Evolutionary conservation across 1,139 yeast species (phyloP), one percentile per base, ranked within the genome.

Genomic region (Debaryomyces udenii): DNA sequence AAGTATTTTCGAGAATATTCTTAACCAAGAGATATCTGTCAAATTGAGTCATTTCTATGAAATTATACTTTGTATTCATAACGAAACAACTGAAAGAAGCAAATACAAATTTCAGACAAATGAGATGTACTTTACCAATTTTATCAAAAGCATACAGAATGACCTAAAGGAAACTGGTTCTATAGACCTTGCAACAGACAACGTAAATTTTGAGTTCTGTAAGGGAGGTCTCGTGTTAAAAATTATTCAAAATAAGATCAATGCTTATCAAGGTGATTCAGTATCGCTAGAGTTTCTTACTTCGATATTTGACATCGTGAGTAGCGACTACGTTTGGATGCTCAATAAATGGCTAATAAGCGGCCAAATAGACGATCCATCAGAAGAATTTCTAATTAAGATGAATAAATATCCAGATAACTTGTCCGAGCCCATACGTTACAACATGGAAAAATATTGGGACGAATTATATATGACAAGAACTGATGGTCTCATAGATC

Each of bases 401-500:
- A 63, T 69, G 43, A 71, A 70, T 44, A 59, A 53, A 42, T 65
- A 61, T 6, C 70, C 74, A 1, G 46, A 55, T 9, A 55, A 51
- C 28, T 48, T 56, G 33, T 56, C 66, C 20, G 67, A 66, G 17
- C 52, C 74, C 6, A 74, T 76, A 46, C 70, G 72, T 37, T 60
- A 76, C 14, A 76, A 78, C 48, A 74, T 81, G 44, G 96, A 90
- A 50, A 82, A 84, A 45, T 83, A 86, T 54, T 93, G 98, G 98
- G 87, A 86, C 42, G 88, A 88, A 45, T 79, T 89, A 43, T 93
- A 79, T 58, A 78, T 88, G 9, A 72, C 90, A 7, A 72, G 93
- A 39, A 77, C 78, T 40, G 95, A 87, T 53, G 96, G 94, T 0
- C 56, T 90, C 16, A 81, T 94, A 2, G 74, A 77, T 40, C 93